Conservation (phyloP, 345 rosid species). For the Brassica rapa region DNA sequence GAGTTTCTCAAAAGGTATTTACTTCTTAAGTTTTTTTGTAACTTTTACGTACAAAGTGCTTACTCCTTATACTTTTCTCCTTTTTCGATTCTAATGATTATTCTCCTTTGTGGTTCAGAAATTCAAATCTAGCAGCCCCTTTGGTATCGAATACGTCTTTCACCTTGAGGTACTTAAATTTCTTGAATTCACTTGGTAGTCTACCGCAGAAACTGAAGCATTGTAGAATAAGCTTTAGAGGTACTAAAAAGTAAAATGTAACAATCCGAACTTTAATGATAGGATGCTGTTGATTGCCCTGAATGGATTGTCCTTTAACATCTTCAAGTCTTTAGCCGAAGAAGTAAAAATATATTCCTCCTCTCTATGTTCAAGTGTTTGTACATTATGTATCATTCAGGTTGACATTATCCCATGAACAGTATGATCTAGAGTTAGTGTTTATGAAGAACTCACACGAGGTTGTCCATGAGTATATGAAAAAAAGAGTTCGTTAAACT, state of each 20-base stretch:
- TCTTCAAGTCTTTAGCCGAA: slow-evolving; percentile 90
- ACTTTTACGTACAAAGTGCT: background rate
- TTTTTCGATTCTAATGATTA: background rate
- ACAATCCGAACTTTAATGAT: slow-evolving; percentile 13
- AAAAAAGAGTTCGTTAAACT: slow-evolving; percentile 73
- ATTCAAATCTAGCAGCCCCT: slow-evolving; percentile 39
- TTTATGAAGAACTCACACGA: slow-evolving; percentile 92
- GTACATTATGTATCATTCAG: too few relatives aligned
- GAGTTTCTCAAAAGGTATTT: background rate
- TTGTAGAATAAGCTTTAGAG: background rate
- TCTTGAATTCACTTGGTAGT: slow-evolving; percentile 8
- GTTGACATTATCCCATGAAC: too few relatives aligned
- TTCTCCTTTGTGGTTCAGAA: slow-evolving; percentile 59
- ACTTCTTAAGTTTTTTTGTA: background rate
- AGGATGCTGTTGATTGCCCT: slow-evolving; percentile 96
- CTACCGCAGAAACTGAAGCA: background rate
- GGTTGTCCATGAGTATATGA: slow-evolving; percentile 80
- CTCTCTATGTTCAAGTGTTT: too few relatives aligned
- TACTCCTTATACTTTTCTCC: background rate
- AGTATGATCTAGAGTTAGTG: slow-evolving; percentile 51
- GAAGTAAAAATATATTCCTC: slow-evolving; percentile 53
- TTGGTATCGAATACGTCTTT: slow-evolving; percentile 81
- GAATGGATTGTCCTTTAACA: slow-evolving; percentile 91
- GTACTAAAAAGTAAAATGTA: background rate
- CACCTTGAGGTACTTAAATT: slow-evolving; percentile 72